Evolutionary conservation across 306 rosid species (phyloP).

Genomic region (Cicer yamashitae): DNA sequence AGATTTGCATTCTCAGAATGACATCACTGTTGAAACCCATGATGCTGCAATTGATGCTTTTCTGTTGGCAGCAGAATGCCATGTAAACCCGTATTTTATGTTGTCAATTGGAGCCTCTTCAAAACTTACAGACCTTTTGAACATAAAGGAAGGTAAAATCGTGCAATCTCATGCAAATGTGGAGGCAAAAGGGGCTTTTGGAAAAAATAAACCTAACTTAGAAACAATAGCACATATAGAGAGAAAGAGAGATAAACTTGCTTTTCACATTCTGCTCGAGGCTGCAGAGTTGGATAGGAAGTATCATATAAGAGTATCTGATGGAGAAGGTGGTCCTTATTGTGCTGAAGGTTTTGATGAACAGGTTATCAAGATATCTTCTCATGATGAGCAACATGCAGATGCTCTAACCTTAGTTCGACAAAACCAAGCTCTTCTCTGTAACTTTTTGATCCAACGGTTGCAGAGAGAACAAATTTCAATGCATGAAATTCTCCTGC

Average conservation of each 20-base stretch:
- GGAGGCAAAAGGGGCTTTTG: slow-evolving; percentile 52
- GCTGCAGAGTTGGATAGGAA: slow-evolving; percentile 89
- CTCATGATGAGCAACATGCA: slow-evolving; percentile 62
- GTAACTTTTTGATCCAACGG: slow-evolving; percentile 68
- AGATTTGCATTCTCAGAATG: slow-evolving; percentile 79
- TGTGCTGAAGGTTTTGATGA: slow-evolving; percentile 64
- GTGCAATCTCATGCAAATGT: slow-evolving; percentile 50
- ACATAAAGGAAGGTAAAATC: slow-evolving; percentile 43
- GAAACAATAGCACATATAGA: slow-evolving; percentile 73
- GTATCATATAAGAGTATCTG: slow-evolving; percentile 58
- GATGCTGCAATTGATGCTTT: slow-evolving; percentile 94
- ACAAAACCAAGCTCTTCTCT: slow-evolving; percentile 85
- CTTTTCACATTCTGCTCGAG: slow-evolving; percentile 78
- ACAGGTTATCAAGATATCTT: slow-evolving; percentile 65
- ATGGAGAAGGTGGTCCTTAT: slow-evolving; percentile 54
- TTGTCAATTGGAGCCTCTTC: slow-evolving; percentile 58
- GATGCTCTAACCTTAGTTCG: slow-evolving; percentile 94
- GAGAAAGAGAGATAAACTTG: slow-evolving; percentile 77
- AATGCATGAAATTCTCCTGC: slow-evolving; percentile 93
- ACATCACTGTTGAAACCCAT: slow-evolving; percentile 76
- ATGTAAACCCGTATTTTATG: slow-evolving; percentile 91
- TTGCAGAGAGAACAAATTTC: slow-evolving; percentile 70
- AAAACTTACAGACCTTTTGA: slow-evolving; percentile 54
- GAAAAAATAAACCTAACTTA: slow-evolving; percentile 59
- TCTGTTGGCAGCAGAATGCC: slow-evolving; percentile 92